These are phyloP conservation scores for Fusarium sp. DNA, from an alignment of 2,329 filamentous ascomycete species.

Conservation along the genomic window DNA sequence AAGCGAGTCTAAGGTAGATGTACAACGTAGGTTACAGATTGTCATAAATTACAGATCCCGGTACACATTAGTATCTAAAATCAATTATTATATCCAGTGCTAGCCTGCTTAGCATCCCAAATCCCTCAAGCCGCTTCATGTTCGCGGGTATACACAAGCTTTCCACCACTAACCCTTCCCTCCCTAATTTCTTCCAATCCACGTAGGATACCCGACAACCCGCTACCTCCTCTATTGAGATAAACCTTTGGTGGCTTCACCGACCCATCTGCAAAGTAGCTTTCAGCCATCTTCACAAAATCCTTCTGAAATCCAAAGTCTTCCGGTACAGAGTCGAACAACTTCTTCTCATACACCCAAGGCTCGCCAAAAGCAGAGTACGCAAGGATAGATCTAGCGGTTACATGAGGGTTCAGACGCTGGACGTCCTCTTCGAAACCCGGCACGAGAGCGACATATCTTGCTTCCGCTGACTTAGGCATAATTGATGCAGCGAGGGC, in stretches of 20 bases:
- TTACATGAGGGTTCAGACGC: background rate
- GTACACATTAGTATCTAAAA: fast-evolving
- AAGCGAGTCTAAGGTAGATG: no score
- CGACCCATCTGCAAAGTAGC: fast-evolving
- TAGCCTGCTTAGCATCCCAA: background rate
- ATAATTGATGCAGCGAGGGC: background rate
- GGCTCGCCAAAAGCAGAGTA: slow-evolving; percentile 11
- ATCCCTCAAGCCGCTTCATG: background rate
- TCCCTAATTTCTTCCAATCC: background rate
- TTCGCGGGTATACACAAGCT: slow-evolving; percentile 4
- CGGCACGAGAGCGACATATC: background rate
- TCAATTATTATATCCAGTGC: background rate
- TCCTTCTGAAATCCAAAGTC: slow-evolving; percentile 10
- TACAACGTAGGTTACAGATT: no score
- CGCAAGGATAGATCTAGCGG: background rate
- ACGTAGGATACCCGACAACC: background rate
- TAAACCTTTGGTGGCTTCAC: background rate
- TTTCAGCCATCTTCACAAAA: background rate
- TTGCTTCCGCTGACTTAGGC: background rate
- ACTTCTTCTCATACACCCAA: background rate
- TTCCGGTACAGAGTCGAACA: background rate
- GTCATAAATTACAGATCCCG: fast-evolving
- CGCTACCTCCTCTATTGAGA: background rate
- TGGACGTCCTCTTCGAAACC: background rate
- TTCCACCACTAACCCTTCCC: background rate